These are phyloP conservation scores for Strigomonas culicis DNA, from an alignment of 208 protist species.

Conservation along the genomic window DNA sequence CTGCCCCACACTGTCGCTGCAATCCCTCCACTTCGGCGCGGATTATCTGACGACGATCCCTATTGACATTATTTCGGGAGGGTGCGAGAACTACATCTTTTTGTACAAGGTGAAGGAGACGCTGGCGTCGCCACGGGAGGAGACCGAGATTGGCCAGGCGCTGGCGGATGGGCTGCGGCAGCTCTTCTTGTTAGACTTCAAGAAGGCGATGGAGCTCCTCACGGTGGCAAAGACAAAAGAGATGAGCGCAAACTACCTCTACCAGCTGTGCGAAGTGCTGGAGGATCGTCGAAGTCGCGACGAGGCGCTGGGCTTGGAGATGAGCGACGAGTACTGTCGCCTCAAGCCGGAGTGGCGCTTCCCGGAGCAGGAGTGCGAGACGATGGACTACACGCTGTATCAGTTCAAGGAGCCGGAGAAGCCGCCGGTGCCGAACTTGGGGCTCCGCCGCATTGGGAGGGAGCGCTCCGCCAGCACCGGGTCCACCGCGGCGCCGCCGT, in stretches of 20 bases:
- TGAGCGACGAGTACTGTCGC: neutral
- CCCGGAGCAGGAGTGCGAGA: conserved; percentile 2
- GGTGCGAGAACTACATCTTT: neutral
- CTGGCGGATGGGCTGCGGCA: neutral
- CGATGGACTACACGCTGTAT: neutral
- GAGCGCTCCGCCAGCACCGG: neutral
- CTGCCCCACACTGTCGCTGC: conserved; percentile 7
- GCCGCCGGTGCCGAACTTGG: no score
- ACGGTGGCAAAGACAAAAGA: neutral
- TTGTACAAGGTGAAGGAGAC: conserved; percentile 2
- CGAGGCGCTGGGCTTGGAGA: neutral
- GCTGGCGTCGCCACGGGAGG: neutral
- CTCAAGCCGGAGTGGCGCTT: conserved; percentile 3
- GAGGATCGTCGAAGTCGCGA: neutral
- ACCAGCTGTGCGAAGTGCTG: neutral
- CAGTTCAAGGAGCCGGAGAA: conserved; percentile 5
- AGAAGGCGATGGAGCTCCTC: neutral
- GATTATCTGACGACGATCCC: neutral
- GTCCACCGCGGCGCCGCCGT: neutral
- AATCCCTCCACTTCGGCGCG: conserved; percentile 2
- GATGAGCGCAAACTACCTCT: neutral
- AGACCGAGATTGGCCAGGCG: neutral
- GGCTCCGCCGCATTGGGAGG: no score
- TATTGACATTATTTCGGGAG: conserved; percentile 1
- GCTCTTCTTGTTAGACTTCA: neutral